phyloP scores from a whole-genome alignment of 176 grass and related monocot species.

The Ensete ventricosum region DNA sequence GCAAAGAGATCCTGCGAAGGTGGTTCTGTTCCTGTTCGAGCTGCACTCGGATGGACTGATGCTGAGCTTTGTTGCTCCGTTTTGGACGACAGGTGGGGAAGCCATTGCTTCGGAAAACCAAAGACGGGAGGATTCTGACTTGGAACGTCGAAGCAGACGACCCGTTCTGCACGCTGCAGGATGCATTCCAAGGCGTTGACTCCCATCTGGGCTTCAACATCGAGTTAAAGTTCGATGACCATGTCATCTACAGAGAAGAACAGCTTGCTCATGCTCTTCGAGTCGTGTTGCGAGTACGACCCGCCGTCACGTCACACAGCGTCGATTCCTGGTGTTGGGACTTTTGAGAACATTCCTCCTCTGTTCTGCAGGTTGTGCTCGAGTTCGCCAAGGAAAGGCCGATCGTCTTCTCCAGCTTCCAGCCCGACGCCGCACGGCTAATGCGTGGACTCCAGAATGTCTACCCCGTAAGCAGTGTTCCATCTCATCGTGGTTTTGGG shows the following conservation, averaged over 20 bases:
- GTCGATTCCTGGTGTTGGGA: too few relatives aligned
- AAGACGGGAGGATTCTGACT: slow-evolving; percentile 53
- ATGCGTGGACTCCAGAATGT: slow-evolving; percentile 52
- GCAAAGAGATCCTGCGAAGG: slow-evolving; percentile 55
- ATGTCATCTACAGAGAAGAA: slow-evolving; percentile 48
- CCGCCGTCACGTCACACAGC: too few relatives aligned
- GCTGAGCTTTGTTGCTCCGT: background rate
- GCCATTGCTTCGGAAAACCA: slow-evolving; percentile 49
- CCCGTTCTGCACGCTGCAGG: slow-evolving; percentile 58
- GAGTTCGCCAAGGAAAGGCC: slow-evolving; percentile 54
- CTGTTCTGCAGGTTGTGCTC: slow-evolving; percentile 43
- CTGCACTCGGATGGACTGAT: too few relatives aligned
- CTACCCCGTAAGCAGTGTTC: slow-evolving; percentile 55
- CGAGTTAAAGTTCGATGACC: slow-evolving; percentile 81
- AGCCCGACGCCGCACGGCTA: slow-evolving; percentile 63
- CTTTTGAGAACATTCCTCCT: background rate
- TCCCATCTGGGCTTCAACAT: slow-evolving; percentile 70
- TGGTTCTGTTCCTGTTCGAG: background rate
- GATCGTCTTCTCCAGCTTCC: slow-evolving; percentile 88
- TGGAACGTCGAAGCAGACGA: slow-evolving; percentile 76
- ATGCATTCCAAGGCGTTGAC: slow-evolving; percentile 66
- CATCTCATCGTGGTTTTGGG: too few relatives aligned
- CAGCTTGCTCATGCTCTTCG: slow-evolving; percentile 47
- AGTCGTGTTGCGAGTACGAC: slow-evolving; percentile 40
- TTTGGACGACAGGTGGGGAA: slow-evolving; percentile 43